Base-by-base conservation (phyloP, 768 basidiomycete species). In the Mycena galericulata region DNA sequence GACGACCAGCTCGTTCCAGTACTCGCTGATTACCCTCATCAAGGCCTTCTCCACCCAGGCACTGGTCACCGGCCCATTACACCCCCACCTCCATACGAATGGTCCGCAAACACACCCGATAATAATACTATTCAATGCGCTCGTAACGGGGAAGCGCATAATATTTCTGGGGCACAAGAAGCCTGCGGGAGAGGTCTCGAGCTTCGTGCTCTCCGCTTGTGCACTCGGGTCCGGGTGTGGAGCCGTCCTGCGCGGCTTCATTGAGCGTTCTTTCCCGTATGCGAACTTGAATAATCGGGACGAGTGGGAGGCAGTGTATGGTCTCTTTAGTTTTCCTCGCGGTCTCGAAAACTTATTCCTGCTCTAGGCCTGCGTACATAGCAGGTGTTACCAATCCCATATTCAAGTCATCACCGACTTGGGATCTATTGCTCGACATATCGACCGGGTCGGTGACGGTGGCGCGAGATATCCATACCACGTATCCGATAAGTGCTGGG, bases 321-420 rank as follows among this genome's bases (percentile, higher is more conserved):
- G 85, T 47, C 47, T 66, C 54, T 53, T 49, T 63, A 53, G 69
- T 26, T 4, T 49, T 18, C 40, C 30, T 49, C 17, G 18, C 41
- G 53, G 32, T 36, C 68, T 10, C 32, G 15, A 6, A n/a, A 36
- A 30, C 59, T 73, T 22, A 66, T 32, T n/a, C 51, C 38, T 67
- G 46, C 51, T 43, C 38, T 40, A 96, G 95, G 41, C 91, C 93
- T 5, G 97, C 95, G 15, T 99, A 92, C 76, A 96, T 99, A 58
- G 98, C 97, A 12, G 98, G 98, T 1, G 97, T 99, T 3, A 97
- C 95, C 1, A 99, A 99, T 74, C 98, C 97, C 2, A 96, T 98
- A 50, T 98, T 98, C 79, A 95, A 97, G 74, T 84, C 92, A 1
- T 88, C 92, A 0, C 89, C 91, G 0, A 86, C 88, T 15, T 99